Base-by-base conservation (phyloP, 495 filamentous ascomycete species). In the Aspergillus carlsbadensis region DNA sequence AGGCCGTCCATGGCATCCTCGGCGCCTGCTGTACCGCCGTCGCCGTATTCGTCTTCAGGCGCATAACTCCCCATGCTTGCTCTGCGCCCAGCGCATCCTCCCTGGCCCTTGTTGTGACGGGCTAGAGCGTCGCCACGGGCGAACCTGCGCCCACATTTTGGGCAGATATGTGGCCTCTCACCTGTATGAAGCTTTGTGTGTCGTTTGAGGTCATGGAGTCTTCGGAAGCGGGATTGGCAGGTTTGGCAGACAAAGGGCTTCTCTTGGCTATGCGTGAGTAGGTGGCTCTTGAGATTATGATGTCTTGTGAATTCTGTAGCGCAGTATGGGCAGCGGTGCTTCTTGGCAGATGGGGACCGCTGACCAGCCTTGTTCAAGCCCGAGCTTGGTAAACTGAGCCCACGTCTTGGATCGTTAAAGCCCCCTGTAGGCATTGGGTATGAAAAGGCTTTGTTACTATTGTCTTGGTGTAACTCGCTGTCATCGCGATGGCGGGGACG, bases 251-350 rank as follows among this genome's bases (percentile, higher is more conserved):
- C 83, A 65, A 91, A 99, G 0, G 94, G 94, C 68, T 99, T 99
- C 70, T 98, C 95, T 72, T 99, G 94, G 61, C 93, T 96, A 66
- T 99, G 94, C 0, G 94, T 99, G 55, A 99, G 83, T 33, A 99
- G 82, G 75, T 99, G 94, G 58, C 91, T 96, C 71, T 99, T 99
- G n/a, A 99, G 83, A 60, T 99, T 99, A 67, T 99, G 94, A 66
- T 98, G 95, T 10, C 94, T 83, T 10, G 94, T 99, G 63, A 99
- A 99, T 63, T 95, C 93, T 7, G 95, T 96, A 4, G 90, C 80
- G 76, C 94, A 99, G 70, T 96, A 96, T 2, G 88, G 91, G 64
- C 94, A 99, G 57, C 92, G 95, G 73, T 99, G 93, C 61, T 94
- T 94, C 71, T 95, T 96, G 20, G 83, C 79, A 7, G 88, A 87